phyloP scores from a whole-genome alignment of 441 rosid species.

The Brassica balearica region DNA sequence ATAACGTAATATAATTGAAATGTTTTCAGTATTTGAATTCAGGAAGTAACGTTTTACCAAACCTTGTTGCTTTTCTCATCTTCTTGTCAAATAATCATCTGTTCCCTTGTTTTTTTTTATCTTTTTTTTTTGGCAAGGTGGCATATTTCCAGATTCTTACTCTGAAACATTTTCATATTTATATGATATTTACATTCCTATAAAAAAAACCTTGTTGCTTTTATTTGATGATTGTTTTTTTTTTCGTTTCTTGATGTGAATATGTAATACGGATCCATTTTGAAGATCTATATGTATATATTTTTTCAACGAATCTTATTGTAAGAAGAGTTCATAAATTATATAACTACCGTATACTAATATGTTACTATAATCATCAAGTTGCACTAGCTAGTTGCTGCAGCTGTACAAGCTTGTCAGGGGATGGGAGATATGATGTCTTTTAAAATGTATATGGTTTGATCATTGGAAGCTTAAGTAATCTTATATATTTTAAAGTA shows the following conservation, averaged over 20 bases:
- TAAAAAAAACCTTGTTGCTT: not conserved
- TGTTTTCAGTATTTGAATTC: not conserved
- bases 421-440: conserved; percentile 15
- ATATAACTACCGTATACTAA: conserved; percentile 9
- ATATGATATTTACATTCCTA: too few relatives aligned
- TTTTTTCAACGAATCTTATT: not conserved
- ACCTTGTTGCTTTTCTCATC: not conserved
- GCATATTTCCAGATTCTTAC: too few relatives aligned
- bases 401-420: conserved; percentile 30
- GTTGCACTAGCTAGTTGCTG: conserved; percentile 14
- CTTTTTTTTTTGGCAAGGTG: too few relatives aligned
- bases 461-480: conserved; percentile 26
- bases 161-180: too few relatives aligned
- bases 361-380: conserved; percentile 3
- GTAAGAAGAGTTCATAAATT: not conserved
- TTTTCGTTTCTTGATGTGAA: not conserved
- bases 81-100: too few relatives aligned
- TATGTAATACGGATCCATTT: conserved; percentile 3
- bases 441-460: not conserved
- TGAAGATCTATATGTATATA: not conserved
- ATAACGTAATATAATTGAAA: not conserved
- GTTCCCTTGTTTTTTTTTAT: too few relatives aligned
- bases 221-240: not conserved
- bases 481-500: not conserved
- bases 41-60: not conserved